Base-by-base conservation (phyloP, 2,329 filamentous ascomycete genomes). In the Ramularia collo-cygni region DNA sequence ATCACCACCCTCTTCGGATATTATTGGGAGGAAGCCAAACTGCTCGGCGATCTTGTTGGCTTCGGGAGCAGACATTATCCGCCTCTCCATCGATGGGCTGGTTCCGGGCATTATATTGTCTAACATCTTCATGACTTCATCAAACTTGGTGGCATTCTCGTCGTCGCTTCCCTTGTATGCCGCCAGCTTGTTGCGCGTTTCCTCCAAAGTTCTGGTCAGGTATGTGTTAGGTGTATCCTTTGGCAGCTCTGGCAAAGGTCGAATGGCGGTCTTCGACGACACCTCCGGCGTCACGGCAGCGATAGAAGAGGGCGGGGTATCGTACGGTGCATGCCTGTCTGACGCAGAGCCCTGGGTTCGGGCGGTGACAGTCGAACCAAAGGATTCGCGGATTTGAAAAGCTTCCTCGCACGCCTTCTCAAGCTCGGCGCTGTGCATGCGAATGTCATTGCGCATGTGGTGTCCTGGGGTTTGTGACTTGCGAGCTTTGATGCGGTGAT, bases 401-500 rank as follows among this genome's bases (percentile, higher is more conserved):
- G 89, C 89, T 55, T 92, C 85, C 56, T 96, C 89, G 56, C 89
- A 93, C 43, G 92, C 85, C 62, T 87, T 86, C 35, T 87, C 86
- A 46, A 95, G 80, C 54, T 87, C 87, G 53, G 77, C 78, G 52
- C 87, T 94, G 42, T 93, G 83, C 53, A 90, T 82, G 5, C 86
- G 75, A 38, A 92, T 76, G 58, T 95, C 89, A 43, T 88, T 86
- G 52, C 77, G 81, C 63, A 79, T 81, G 34, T 70, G 67, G 28
- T 74, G 68, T 39, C 65, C 70, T 1, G 68, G 69, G 31, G 59
- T 70, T 48, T 45, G 64, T 14, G 58, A 44, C 47, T 59, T 73
- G 35, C 61, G 58, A 5, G 53, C 50, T 37, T 55, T 62, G 47
- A 59, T 58, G 8, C 52, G 53, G 21, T 58, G 57, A 8, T 54